Evolutionary conservation across 164 flowering plant genomes (phyloP), one percentile per base, ranked within the genome.

Genomic region (Cinnamomum chago): DNA sequence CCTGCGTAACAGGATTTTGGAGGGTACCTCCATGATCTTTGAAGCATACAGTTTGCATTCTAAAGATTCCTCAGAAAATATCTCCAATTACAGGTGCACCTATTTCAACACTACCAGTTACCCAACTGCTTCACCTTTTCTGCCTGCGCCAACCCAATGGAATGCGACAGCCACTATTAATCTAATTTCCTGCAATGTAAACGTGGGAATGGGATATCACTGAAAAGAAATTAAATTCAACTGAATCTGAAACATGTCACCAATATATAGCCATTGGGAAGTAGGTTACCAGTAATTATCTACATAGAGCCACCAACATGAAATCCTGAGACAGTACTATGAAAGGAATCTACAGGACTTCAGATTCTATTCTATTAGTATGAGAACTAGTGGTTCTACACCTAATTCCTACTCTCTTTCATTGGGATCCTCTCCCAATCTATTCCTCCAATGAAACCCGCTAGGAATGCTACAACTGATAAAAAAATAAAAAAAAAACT

Each of bases 1-100:
- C 58, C 66, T 85, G 87, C 67, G 85, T 81, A 47, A 73, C 65
- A 5, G 83, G 72, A 79, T 79, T 86, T 52, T 76, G 84, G 58
- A 33, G 62, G 71, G 71, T 12, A 12, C 66, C 86, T 73, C 82
- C 86, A 70, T 83, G 84, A 47, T 88, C 89, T 79, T 85, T 88
- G 69, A 84, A 76, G 77, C 76, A 81, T 25, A 79, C 73, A 58
- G 88, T 78, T 71, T 84, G 83, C 88, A 83, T 83, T 75, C 70
- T 73, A 52, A 51, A 30, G 5, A 28, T 35, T 62, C 64, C 3
- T 10, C 62, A n/a, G 58, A 27, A 52, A 55, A 40, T 58, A 70
- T 58, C 71, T 51, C 12, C 15, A 15, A 13, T 65, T 25, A 17
- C 58, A 52, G 27, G 55, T 74, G 10, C 25, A 67, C 13, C 69